Conservation (phyloP, 2,329 filamentous ascomycete species). For the Colletotrichum sp. region DNA sequence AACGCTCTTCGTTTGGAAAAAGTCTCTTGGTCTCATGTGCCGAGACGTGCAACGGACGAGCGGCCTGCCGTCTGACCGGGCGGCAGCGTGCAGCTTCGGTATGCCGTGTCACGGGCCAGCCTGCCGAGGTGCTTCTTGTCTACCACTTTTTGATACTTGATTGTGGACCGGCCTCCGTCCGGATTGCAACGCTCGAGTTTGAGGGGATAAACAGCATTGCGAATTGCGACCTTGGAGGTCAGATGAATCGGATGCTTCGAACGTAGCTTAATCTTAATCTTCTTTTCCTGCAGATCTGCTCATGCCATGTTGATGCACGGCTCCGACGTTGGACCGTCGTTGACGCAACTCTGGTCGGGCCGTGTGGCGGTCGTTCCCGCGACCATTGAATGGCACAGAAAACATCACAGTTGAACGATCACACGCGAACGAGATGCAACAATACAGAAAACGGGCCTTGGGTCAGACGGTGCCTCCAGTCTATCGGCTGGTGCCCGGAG, state of each 20-base stretch:
- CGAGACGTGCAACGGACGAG: neutral
- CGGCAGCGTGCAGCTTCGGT: neutral
- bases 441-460: neutral
- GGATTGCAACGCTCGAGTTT: neutral
- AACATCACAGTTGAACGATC: neutral
- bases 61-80: neutral
- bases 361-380: neutral
- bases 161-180: neutral
- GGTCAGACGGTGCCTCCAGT: neutral
- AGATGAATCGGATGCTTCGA: neutral
- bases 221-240: neutral
- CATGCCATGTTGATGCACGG: neutral
- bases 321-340: neutral
- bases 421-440: neutral
- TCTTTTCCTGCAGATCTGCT: neutral
- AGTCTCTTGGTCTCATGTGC: constrained; percentile 1
- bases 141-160: neutral
- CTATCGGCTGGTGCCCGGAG: neutral
- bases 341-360: neutral
- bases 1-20: neutral
- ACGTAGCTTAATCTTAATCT: neutral
- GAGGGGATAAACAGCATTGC: neutral
- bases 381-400: neutral
- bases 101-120: neutral
- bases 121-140: neutral